phyloP scores from a whole-genome alignment of 768 basidiomycete species.

The Candolleomyces eurysporus region DNA sequence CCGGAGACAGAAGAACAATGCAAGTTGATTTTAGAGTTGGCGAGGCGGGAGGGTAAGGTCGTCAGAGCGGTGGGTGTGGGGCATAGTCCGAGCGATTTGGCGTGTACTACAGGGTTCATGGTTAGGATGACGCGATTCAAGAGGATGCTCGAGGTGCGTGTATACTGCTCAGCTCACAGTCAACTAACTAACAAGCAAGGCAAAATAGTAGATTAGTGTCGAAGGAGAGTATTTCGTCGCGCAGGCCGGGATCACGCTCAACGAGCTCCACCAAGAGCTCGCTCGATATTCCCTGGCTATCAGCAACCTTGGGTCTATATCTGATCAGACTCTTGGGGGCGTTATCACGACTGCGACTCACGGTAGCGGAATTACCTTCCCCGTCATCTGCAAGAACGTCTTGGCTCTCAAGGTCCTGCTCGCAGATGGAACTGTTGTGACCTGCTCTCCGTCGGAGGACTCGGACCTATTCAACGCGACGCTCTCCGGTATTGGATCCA shows the following conservation, averaged over 20 bases:
- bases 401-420: slow-evolving; percentile 72
- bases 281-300: slow-evolving; percentile 72
- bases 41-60: slow-evolving; percentile 63
- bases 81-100: slow-evolving; percentile 91
- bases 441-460: slow-evolving; percentile 61
- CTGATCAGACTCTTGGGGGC: slow-evolving; percentile 92
- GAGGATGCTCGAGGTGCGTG: slow-evolving; percentile 71
- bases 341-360: slow-evolving; percentile 94
- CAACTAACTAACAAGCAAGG: background rate
- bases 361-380: slow-evolving; percentile 53
- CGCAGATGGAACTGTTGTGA: slow-evolving; percentile 69
- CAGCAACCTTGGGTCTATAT: slow-evolving; percentile 93
- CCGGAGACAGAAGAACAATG: slow-evolving; percentile 72
- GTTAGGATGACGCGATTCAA: slow-evolving; percentile 74
- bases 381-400: slow-evolving; percentile 81
- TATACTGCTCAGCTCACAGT: slow-evolving; percentile 8
- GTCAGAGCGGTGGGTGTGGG: slow-evolving; percentile 87
- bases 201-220: slow-evolving; percentile 55
- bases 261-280: slow-evolving; percentile 69
- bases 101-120: slow-evolving; percentile 87
- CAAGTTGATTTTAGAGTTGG: slow-evolving; percentile 75
- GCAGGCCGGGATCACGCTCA: slow-evolving; percentile 78
- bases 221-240: slow-evolving; percentile 66
- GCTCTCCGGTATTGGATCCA: slow-evolving; percentile 86
- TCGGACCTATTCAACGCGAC: slow-evolving; percentile 85